A percentile compares a stretch with the other conserved stretches of the same genome.
Evolutionary conservation across 495 filamentous ascomycete genomes (phyloP).

Genomic region (Niebla homalea): DNA sequence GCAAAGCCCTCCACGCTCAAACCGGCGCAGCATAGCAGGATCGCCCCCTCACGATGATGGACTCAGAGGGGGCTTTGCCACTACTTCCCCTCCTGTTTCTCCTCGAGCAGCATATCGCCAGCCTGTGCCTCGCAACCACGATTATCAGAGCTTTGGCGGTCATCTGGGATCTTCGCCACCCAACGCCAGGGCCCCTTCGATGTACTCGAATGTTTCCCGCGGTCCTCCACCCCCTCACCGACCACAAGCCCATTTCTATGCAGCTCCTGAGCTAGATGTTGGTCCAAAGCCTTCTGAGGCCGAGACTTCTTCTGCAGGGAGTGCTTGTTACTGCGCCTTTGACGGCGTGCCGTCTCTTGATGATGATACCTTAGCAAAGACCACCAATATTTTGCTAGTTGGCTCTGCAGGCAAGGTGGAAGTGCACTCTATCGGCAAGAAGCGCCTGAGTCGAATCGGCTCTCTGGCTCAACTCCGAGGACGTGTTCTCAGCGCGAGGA

Average conservation of each 20-base stretch:
- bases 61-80: conserved; percentile 30
- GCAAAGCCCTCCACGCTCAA: conserved; percentile 34
- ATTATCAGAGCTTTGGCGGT: conserved; percentile 22
- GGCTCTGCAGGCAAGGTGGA: conserved; percentile 67
- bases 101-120: conserved; percentile 29
- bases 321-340: conserved; percentile 68
- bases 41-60: conserved; percentile 30
- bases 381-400: conserved; percentile 56
- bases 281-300: conserved; percentile 20
- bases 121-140: conserved; percentile 33
- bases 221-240: conserved; percentile 68
- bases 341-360: conserved; percentile 46
- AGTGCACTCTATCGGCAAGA: conserved; percentile 53
- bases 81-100: conserved; percentile 35
- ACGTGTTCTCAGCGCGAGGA: conserved; percentile 67
- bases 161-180: conserved; percentile 12
- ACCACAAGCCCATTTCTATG: conserved; percentile 61
- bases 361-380: conserved; percentile 33
- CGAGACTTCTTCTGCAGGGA: conserved; percentile 39
- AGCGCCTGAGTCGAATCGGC: conserved; percentile 48
- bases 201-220: conserved; percentile 28
- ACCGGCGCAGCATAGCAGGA: conserved; percentile 30
- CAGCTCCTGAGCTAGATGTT: conserved; percentile 41
- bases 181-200: conserved; percentile 19
- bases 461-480: conserved; percentile 64